phyloP scores from a whole-genome alignment of 2,329 filamentous ascomycete genomes.

The Fusarium tanahbumbuense region DNA sequence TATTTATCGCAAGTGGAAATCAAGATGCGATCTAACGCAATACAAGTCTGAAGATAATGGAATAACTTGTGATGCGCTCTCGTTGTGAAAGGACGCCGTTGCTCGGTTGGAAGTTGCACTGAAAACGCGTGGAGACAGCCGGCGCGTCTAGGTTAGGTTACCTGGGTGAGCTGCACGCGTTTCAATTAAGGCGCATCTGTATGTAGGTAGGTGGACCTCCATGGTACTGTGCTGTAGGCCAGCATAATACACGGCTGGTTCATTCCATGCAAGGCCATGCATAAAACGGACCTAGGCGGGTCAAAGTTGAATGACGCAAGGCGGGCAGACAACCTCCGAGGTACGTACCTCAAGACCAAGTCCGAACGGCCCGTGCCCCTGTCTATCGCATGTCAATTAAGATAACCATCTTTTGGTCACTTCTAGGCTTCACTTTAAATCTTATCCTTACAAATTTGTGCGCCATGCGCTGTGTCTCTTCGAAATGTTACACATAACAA shows the following conservation, averaged over 20 bases:
- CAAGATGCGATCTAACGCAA: slow-evolving; percentile 3
- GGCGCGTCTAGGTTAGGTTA: slow-evolving; percentile 11
- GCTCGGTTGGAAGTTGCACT: slow-evolving; percentile 14
- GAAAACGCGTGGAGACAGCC: slow-evolving; percentile 25
- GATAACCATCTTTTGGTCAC: slow-evolving; percentile 18
- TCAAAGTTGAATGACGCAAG: slow-evolving; percentile 40
- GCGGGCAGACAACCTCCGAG: neutral
- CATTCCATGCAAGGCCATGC: neutral
- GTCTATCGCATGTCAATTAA: slow-evolving; percentile 35
- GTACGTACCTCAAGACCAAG: slow-evolving; percentile 25
- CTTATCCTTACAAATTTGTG: slow-evolving; percentile 42
- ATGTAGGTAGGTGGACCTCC: neutral
- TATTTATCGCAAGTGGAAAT: neutral
- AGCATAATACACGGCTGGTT: neutral
- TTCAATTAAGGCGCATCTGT: slow-evolving; percentile 35
- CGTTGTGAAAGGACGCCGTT: slow-evolving; percentile 20
- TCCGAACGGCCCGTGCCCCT: slow-evolving; percentile 42
- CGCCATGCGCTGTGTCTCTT: slow-evolving; percentile 42
- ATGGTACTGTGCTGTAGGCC: neutral
- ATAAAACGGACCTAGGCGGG: neutral
- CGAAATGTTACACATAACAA: slow-evolving; percentile 65
- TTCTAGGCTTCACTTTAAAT: slow-evolving; percentile 34
- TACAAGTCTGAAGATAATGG: neutral
- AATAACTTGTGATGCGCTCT: slow-evolving; percentile 19
- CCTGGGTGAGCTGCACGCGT: slow-evolving; percentile 14